Base-by-base conservation (phyloP, 2,329 filamentous ascomycete genomes). In the Fusarium tanahbumbuense region DNA sequence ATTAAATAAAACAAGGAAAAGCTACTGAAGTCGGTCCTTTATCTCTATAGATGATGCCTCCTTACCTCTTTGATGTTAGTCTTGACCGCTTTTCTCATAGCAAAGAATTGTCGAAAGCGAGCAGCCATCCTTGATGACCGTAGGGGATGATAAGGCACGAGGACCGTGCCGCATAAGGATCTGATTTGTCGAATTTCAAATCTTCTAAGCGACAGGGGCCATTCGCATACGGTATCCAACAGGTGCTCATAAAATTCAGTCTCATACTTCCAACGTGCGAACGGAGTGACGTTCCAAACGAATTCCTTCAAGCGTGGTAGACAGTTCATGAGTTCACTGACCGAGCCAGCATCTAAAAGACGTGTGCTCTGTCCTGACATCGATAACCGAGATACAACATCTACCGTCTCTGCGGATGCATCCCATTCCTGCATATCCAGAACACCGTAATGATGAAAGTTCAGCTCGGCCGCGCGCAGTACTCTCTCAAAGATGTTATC, bases 1-100 rank as follows among this genome's bases (percentile, higher is more conserved):
- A n/a, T 9, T 13, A 5, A n/a, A 27, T 46, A 27, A n/a, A 46
- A 46, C 12, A 30, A 84, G 71, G 5, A 28, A 28, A 86, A 87
- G 22, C 8, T 25, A 18, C 41, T 44, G 8, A 11, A 44, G 5
- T 44, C 22, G 11, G 22, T 25, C 25, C 13, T 23, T 5, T 44
- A 15, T 23, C 23, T 4, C 22, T 44, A 44, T 42, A 4, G 7
- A 9, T 42, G 40, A 7, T 7, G 8, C 12, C 15, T 12, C 9
- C 7, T 15, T 5, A 12, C 40, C 40, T 42, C 12, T 22, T 12
- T 22, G 12, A 15, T 42, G 6, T 6, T 42, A 5, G 12, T 9
- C 5, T 15, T 42, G 40, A 13, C 40, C 20, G 40, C 40, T 15
- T 42, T 42, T 42, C 40, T 42, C 20, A 13, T 41, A 5, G 8